phyloP scores from a whole-genome alignment of 2,329 filamentous ascomycete species.

The Dryadomyces sulphureus region DNA sequence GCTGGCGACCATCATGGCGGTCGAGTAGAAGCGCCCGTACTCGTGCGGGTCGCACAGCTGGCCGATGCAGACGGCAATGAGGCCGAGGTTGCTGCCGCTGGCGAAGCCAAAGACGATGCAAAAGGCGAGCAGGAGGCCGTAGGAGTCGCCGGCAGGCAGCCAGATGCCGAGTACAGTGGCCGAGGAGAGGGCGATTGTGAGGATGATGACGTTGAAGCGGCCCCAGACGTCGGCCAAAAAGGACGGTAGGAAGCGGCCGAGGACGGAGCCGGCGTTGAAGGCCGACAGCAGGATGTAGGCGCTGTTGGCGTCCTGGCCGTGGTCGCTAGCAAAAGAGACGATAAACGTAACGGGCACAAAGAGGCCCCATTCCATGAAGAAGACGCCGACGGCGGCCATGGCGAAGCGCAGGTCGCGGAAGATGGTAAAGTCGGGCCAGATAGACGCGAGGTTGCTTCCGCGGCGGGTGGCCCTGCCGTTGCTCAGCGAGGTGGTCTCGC shows the following conservation, averaged over 20 bases:
- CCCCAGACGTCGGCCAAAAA: conserved; percentile 62
- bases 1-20: conserved; percentile 62
- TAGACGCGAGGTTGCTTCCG: conserved; percentile 12
- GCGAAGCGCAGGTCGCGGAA: conserved; percentile 45
- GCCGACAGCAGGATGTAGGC: conserved; percentile 67
- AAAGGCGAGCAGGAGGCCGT: conserved; percentile 51
- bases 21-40: conserved; percentile 54
- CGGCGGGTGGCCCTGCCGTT: background rate
- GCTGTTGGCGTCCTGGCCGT: conserved; percentile 43
- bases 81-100: conserved; percentile 61
- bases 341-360: conserved; percentile 68
- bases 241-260: conserved; percentile 65
- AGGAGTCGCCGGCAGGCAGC: conserved; percentile 44
- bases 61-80: conserved; percentile 70
- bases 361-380: conserved; percentile 56
- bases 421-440: conserved; percentile 45
- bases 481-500: conserved; percentile 14
- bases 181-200: conserved; percentile 45
- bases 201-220: conserved; percentile 67
- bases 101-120: conserved; percentile 63
- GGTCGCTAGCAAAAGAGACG: conserved; percentile 50
- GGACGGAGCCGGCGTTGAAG: conserved; percentile 62
- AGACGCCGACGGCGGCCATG: conserved; percentile 46
- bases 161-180: conserved; percentile 49
- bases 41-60: conserved; percentile 65